Evolutionary conservation across 331 rosid species (phyloP).

Genomic region (Malus hybrid): DNA sequence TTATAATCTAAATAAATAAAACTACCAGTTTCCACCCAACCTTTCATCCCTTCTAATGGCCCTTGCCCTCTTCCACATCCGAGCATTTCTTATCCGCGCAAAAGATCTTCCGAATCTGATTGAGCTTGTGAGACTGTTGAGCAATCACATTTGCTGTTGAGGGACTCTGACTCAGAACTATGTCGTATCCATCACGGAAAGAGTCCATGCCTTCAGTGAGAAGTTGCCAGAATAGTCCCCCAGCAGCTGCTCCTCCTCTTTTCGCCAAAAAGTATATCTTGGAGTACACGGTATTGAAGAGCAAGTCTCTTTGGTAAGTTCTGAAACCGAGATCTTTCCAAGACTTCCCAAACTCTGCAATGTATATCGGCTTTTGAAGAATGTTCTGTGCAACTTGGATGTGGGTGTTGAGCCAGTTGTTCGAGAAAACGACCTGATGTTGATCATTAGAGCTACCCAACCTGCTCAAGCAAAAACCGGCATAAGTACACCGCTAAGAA

Average conservation of each 20-base stretch:
- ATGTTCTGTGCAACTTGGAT: constrained; percentile 58
- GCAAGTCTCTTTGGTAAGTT: constrained; percentile 48
- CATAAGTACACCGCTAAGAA: background rate
- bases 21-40: constrained; percentile 14
- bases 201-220: constrained; percentile 76
- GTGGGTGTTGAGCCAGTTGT: constrained; percentile 72
- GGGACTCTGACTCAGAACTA: constrained; percentile 59
- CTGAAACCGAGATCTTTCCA: constrained; percentile 53
- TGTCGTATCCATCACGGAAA: constrained; percentile 71
- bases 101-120: constrained; percentile 43
- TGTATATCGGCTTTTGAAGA: constrained; percentile 56
- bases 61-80: constrained; percentile 49
- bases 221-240: constrained; percentile 93
- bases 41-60: constrained; percentile 27
- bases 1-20: too few species aligned
- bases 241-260: constrained; percentile 74
- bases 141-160: constrained; percentile 71
- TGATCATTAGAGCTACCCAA: constrained; percentile 49
- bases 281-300: constrained; percentile 59
- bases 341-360: constrained; percentile 78
- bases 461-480: constrained; percentile 31
- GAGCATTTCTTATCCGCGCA: constrained; percentile 32
- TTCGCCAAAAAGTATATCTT: constrained; percentile 72
- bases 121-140: constrained; percentile 58
- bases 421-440: constrained; percentile 55